Conservation (phyloP, 495 filamentous ascomycete genomes). For the Cryomyces minteri region DNA sequence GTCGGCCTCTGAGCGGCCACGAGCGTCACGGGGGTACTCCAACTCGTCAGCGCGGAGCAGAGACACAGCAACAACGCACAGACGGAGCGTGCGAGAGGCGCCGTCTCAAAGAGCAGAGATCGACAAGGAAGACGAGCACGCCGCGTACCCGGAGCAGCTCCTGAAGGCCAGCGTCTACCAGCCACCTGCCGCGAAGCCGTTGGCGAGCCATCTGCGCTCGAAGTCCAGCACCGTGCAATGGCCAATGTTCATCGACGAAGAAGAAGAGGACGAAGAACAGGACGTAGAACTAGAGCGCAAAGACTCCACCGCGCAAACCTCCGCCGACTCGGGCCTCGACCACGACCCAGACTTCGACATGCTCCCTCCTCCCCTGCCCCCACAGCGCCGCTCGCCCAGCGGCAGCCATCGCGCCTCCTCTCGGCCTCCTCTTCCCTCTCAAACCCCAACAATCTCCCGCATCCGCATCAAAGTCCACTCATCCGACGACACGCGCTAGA, state of each 20-base stretch:
- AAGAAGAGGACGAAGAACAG: constrained; percentile 30
- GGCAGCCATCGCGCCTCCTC: constrained; percentile 9
- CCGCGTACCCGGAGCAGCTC: constrained; percentile 9
- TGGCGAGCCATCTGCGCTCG: constrained; percentile 13
- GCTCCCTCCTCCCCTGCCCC: constrained; percentile 23
- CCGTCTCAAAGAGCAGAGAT: constrained; percentile 1
- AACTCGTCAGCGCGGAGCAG: constrained; percentile 5
- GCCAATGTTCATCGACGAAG: constrained; percentile 34
- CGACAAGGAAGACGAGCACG: constrained; percentile 31
- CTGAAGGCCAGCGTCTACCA: too few species aligned
- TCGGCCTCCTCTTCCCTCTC: constrained; percentile 11
- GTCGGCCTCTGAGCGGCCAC: constrained; percentile 19
- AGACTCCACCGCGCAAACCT: constrained; percentile 38
- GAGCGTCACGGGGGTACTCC: constrained; percentile 5
- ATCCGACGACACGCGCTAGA: constrained; percentile 77
- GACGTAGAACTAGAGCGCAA: constrained; percentile 53
- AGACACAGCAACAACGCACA: background rate
- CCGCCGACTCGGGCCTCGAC: constrained; percentile 37
- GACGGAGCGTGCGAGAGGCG: constrained; percentile 11
- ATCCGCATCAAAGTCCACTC: constrained; percentile 82
- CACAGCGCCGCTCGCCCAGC: background rate
- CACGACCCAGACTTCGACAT: constrained; percentile 53
- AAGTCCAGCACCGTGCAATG: constrained; percentile 3
- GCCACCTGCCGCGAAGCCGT: background rate
- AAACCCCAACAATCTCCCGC: constrained; percentile 26